phyloP scores from a whole-genome alignment of 495 filamentous ascomycete species.

The Neurospora sp. region DNA sequence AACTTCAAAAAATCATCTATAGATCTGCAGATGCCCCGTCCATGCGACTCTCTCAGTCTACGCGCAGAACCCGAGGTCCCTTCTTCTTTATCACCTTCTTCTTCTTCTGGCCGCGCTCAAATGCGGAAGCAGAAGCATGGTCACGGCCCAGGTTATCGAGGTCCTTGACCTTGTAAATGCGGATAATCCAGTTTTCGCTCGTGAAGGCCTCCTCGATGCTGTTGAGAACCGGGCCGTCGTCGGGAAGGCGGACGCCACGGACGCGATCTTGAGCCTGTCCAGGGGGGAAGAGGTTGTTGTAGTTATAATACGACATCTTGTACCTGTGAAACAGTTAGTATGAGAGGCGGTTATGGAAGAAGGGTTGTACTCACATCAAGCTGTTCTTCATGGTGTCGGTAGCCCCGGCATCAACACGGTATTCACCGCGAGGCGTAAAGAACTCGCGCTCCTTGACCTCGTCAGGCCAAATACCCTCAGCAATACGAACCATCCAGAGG shows the following conservation, averaged over 20 bases:
- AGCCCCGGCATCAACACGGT: constrained; percentile 85
- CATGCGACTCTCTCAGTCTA: constrained; percentile 48
- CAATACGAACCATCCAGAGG: constrained; percentile 99
- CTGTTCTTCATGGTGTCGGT: constrained; percentile 99
- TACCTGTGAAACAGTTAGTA: constrained; percentile 58
- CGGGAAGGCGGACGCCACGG: constrained; percentile 68
- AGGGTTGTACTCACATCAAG: constrained; percentile 69
- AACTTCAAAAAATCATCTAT: constrained; percentile 13
- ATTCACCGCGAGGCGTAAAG: constrained; percentile 93
- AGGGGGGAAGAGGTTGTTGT: constrained; percentile 77
- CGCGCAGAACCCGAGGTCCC: constrained; percentile 70
- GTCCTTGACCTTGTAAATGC: constrained; percentile 99
- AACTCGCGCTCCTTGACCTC: constrained; percentile 96
- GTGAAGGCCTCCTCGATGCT: constrained; percentile 96
- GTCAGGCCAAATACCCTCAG: constrained; percentile 98
- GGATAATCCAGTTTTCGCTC: constrained; percentile 99
- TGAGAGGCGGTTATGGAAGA: neutral
- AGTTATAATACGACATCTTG: constrained; percentile 99
- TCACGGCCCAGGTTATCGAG: constrained; percentile 92
- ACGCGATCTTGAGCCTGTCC: constrained; percentile 92
- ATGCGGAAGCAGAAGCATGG: constrained; percentile 72
- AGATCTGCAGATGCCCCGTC: neutral
- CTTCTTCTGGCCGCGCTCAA: constrained; percentile 91
- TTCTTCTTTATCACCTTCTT: constrained; percentile 72
- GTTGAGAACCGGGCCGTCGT: constrained; percentile 66